These are phyloP conservation scores for Candida chauliodis DNA, from an alignment of 805 yeast genomes.

Conservation along the genomic window DNA sequence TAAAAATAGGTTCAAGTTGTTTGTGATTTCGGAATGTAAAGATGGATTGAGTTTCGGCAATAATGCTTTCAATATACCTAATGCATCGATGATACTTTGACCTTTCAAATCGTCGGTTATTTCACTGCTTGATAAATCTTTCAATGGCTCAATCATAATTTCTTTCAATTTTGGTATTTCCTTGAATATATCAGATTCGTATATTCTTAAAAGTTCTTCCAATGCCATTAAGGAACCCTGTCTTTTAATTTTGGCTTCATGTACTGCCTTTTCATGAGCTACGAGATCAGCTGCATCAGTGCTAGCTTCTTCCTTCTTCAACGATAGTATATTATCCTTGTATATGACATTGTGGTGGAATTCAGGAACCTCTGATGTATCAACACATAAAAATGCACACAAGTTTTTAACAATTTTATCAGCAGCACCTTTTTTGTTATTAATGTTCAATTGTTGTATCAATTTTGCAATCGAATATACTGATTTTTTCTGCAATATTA, in stretches of 20 bases:
- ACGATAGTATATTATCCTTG: constrained; percentile 60
- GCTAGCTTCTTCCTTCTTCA: constrained; percentile 72
- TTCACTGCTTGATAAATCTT: constrained; percentile 27
- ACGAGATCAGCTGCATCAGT: constrained; percentile 60
- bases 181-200: constrained; percentile 52
- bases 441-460: constrained; percentile 52
- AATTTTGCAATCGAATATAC: constrained; percentile 67
- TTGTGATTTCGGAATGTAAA: constrained; percentile 49
- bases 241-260: constrained; percentile 75
- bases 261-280: constrained; percentile 58
- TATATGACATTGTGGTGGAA: constrained; percentile 61
- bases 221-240: constrained; percentile 78
- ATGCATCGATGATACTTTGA: constrained; percentile 78
- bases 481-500: constrained; percentile 64
- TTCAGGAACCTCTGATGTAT: constrained; percentile 93
- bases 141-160: constrained; percentile 65
- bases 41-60: constrained; percentile 54
- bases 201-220: constrained; percentile 51
- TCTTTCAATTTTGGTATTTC: constrained; percentile 64
- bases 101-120: constrained; percentile 51
- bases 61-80: constrained; percentile 77
- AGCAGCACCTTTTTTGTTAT: constrained; percentile 67
- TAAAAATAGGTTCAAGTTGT: constrained; percentile 38
- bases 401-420: constrained; percentile 87
- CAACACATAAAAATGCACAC: constrained; percentile 92